Evolutionary conservation across 306 rosid genomes (phyloP), one percentile per base, ranked within the genome.

Genomic region (Pterocarpus macrocarpus): DNA sequence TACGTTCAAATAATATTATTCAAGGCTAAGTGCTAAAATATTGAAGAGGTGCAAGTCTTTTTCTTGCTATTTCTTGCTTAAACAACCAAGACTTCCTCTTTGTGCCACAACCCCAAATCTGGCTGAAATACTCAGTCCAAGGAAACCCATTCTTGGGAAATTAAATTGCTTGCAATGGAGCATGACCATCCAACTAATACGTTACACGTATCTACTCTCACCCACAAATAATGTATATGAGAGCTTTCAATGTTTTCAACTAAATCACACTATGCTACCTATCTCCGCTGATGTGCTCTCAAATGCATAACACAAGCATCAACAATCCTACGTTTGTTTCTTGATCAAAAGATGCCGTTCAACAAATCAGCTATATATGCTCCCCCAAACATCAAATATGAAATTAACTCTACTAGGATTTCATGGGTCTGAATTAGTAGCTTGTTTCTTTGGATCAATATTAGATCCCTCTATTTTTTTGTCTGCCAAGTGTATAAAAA

Each of bases 181-280:
- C 28, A 39, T 73, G 66, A 73, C 67, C 55, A 38, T 57, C 67
- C 67, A 57, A 57, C 78, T 57, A 56, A 73, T 73, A 72, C 64
- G 30, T n/a, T 70, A 17, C 15, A 8, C 75, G 32, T 47, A 13
- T 47, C 38, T 38, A 36, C 50, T 65, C 30, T 47, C 74, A 45
- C 72, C 35, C 53, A 17, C 55, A 43, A 22, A 13, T 39, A 22
- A 22, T 22, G 28, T 22, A 22, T 22, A 22, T 22, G 28, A 22
- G 28, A 22, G 28, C 28, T 22, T 22, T 22, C 28, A 0, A 1
- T 22, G 28, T 22, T 22, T 22, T 1, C 28, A 22, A 22, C 28
- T 22, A 22, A 22, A 22, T 22, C 28, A 1, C 28, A 22, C 28
- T 22, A 22, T 66, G 15, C 17, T 66, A 8, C 71, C 52, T 66